Evolutionary conservation across 192 early-diverging fungal genomes (phyloP).

Genomic region (Geranomyces michiganensis): DNA sequence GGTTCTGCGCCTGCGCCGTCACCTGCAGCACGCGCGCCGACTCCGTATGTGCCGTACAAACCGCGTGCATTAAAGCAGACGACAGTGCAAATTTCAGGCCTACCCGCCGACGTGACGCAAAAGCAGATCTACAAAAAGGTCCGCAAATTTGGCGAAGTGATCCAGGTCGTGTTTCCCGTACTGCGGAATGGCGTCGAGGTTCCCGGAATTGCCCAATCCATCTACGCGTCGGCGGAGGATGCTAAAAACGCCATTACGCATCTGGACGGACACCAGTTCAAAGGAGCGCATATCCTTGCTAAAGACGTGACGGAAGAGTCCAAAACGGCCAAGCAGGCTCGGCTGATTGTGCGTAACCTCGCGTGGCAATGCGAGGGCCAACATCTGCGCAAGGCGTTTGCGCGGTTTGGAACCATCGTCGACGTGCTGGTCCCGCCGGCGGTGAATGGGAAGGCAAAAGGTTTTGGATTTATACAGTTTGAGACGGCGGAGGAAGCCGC

Average conservation of each 20-base stretch:
- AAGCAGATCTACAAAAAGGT: conserved; percentile 79
- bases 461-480: conserved; percentile 93
- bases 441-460: conserved; percentile 73
- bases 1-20: conserved; percentile 15
- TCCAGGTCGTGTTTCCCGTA: conserved; percentile 68
- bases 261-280: conserved; percentile 76
- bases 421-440: conserved; percentile 76
- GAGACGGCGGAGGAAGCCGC: conserved; percentile 70
- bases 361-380: conserved; percentile 60
- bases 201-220: conserved; percentile 45
- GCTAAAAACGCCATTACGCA: conserved; percentile 61
- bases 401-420: conserved; percentile 68
- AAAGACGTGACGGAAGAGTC: conserved; percentile 22
- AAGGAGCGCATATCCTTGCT: conserved; percentile 57
- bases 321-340: conserved; percentile 60
- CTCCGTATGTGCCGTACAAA: conserved; percentile 28
- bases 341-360: conserved; percentile 88
- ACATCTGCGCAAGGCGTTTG: conserved; percentile 68
- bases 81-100: conserved; percentile 59
- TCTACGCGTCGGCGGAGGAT: conserved; percentile 46
- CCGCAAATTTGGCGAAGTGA: conserved; percentile 61
- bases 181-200: conserved; percentile 45
- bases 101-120: conserved; percentile 63
- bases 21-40: conserved; percentile 18
- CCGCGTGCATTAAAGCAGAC: conserved; percentile 11